A percentile compares a stretch with the other conserved stretches of the same genome.
phyloP scores from a whole-genome alignment of 2,329 filamentous ascomycete species.

The Pseudocercospora crystallina region DNA sequence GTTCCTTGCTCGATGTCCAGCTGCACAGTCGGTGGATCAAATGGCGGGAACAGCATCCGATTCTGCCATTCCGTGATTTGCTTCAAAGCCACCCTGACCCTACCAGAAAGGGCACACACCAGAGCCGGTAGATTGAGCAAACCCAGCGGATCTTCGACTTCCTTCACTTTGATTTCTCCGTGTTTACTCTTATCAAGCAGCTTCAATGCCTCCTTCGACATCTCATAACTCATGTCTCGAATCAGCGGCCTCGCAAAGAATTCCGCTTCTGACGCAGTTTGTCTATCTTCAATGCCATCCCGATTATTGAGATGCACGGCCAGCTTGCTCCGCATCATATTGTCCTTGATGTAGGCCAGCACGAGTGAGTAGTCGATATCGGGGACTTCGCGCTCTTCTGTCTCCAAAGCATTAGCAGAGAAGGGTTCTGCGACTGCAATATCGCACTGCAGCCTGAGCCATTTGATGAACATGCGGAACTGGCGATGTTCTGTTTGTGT shows the following conservation, averaged over 20 bases:
- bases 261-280: constrained; percentile 14
- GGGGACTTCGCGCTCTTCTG: constrained; percentile 72
- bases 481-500: constrained; percentile 75
- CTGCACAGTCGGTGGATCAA: constrained; percentile 1
- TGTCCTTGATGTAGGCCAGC: constrained; percentile 74
- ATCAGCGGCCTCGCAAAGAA: constrained; percentile 23
- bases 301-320: constrained; percentile 26
- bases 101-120: constrained; percentile 24
- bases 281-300: constrained; percentile 44
- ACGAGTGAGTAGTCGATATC: constrained; percentile 70
- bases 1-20: background rate
- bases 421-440: constrained; percentile 65
- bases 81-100: constrained; percentile 29
- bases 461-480: constrained; percentile 76
- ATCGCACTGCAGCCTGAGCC: constrained; percentile 82
- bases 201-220: constrained; percentile 19
- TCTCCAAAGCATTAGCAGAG: constrained; percentile 63
- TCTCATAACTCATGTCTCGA: constrained; percentile 23
- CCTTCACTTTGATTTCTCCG: constrained; percentile 16
- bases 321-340: constrained; percentile 34
- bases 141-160: constrained; percentile 16
- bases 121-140: constrained; percentile 31
- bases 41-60: constrained; percentile 27
- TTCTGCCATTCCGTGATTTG: constrained; percentile 47
- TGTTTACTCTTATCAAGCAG: constrained; percentile 12